These are phyloP conservation scores for Teunomyces stri DNA, from an alignment of 805 yeast genomes.

Conservation along the genomic window DNA sequence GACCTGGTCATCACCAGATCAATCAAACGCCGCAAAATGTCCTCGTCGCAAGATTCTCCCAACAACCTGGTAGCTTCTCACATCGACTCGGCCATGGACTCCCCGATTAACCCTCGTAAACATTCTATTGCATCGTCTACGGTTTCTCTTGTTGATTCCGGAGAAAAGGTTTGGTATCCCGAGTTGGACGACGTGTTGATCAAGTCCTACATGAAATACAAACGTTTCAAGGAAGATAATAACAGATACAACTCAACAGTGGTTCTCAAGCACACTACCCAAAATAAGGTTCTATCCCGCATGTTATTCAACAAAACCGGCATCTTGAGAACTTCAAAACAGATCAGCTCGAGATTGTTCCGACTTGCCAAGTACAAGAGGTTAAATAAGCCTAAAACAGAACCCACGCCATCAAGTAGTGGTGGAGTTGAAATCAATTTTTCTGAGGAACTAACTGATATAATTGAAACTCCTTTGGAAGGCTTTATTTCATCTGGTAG, in stretches of 20 bases:
- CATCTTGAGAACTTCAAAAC: conserved; percentile 35
- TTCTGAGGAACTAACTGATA: conserved; percentile 22
- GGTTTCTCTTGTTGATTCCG: conserved; percentile 4
- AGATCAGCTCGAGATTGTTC: conserved; percentile 30
- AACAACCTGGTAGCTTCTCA: conserved; percentile 35
- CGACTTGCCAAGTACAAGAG: conserved; percentile 25
- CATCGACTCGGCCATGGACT: conserved; percentile 27
- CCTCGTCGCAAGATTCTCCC: conserved; percentile 26
- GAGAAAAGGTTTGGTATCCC: conserved; percentile 31
- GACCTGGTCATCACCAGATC: conserved; percentile 5
- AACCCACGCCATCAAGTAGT: not conserved
- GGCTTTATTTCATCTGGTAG: conserved; percentile 15
- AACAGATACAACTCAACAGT: conserved; percentile 15
- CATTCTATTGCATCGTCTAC: conserved; percentile 1
- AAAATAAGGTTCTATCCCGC: conserved; percentile 39
- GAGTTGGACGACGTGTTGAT: conserved; percentile 36
- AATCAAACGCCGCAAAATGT: conserved; percentile 9
- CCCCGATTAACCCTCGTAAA: conserved; percentile 19
- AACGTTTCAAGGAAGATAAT: conserved; percentile 27
- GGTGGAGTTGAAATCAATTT: conserved; percentile 3
- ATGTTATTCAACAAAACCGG: conserved; percentile 39
- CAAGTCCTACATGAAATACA: conserved; percentile 34
- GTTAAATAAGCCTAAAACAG: conserved; percentile 14
- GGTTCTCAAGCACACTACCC: conserved; percentile 30
- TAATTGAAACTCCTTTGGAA: conserved; percentile 28